These are phyloP conservation scores for Dujonia santamariae DNA, from an alignment of 1,139 yeast species.

Conservation along the genomic window DNA sequence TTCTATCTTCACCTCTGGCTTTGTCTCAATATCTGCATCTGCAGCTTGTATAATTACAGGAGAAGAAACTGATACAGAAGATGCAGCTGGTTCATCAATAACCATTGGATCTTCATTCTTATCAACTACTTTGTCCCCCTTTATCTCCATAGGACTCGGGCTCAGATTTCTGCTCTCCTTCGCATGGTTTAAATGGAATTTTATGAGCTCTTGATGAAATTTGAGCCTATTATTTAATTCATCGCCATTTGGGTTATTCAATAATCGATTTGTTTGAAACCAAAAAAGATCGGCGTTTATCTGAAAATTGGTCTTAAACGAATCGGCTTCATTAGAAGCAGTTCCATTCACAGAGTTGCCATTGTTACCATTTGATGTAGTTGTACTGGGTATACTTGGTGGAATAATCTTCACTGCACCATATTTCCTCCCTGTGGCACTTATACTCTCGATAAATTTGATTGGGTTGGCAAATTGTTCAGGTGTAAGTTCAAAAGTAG, in stretches of 20 bases:
- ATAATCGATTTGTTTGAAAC: slow-evolving; percentile 49
- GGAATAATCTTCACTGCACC: slow-evolving; percentile 79
- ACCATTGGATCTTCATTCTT: too few species aligned
- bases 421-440: slow-evolving; percentile 41
- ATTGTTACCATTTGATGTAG: background rate
- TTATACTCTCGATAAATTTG: slow-evolving; percentile 45
- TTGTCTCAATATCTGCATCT: too few species aligned
- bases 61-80: too few species aligned
- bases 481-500: slow-evolving; percentile 44
- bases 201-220: slow-evolving; percentile 28
- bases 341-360: background rate
- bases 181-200: slow-evolving; percentile 13
- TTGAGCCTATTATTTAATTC: slow-evolving; percentile 28
- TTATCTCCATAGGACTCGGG: slow-evolving; percentile 2
- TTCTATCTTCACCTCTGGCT: too few species aligned
- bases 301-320: slow-evolving; percentile 35
- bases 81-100: too few species aligned
- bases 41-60: too few species aligned
- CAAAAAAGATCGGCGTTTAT: slow-evolving; percentile 45
- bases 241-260: slow-evolving; percentile 26
- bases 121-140: too few species aligned
- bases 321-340: slow-evolving; percentile 11
- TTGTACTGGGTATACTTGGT: slow-evolving; percentile 25
- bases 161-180: background rate
- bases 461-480: slow-evolving; percentile 51